These are phyloP conservation scores for Hypoxylon sp. DNA, from an alignment of 2,329 filamentous ascomycete species.

Conservation along the genomic window DNA sequence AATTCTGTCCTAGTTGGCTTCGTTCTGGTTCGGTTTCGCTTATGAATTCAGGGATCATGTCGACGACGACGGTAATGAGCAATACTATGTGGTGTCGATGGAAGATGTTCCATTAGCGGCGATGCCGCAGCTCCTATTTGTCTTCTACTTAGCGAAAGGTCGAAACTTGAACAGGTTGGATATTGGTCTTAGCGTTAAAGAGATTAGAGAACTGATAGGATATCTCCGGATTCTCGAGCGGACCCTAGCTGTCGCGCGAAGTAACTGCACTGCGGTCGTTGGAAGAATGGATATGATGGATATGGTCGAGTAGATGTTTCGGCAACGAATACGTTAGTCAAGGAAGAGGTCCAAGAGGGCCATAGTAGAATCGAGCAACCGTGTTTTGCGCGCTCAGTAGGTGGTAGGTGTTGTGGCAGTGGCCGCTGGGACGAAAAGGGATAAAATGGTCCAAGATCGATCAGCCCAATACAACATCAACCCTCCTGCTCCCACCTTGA, in stretches of 20 bases:
- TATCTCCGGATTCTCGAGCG: too few species aligned
- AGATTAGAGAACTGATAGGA: too few species aligned
- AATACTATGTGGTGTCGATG: neutral
- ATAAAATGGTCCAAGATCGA: neutral
- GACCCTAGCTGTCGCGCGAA: too few species aligned
- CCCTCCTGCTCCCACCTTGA: conserved; percentile 3
- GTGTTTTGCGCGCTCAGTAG: neutral
- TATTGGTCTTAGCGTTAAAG: too few species aligned
- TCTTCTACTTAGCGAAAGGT: neutral
- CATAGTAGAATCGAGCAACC: neutral
- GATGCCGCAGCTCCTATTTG: neutral
- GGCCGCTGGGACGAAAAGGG: neutral
- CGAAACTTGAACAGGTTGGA: too few species aligned
- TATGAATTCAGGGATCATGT: neutral
- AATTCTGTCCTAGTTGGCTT: too few species aligned
- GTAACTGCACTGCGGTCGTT: too few species aligned
- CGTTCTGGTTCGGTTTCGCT: neutral
- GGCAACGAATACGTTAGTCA: neutral
- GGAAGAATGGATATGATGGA: neutral
- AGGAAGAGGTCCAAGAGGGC: neutral
- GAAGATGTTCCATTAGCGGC: neutral
- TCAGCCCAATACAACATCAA: neutral
- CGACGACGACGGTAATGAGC: neutral
- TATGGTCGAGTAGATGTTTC: neutral
- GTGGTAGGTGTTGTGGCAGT: neutral